Conservation (phyloP, 768 basidiomycete genomes). For the Podaxis sp. region DNA sequence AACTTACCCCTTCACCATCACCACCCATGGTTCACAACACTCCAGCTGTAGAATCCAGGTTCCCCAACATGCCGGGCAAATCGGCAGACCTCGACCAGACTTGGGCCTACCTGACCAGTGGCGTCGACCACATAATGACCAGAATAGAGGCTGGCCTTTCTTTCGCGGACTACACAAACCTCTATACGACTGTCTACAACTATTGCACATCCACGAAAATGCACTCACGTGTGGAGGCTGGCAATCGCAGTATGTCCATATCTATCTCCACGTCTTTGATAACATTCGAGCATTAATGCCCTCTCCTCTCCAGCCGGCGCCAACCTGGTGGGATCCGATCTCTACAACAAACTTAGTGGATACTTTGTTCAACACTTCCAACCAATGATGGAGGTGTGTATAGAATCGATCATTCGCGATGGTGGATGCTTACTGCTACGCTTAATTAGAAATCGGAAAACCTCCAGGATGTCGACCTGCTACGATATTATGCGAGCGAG, state of each 20-base stretch:
- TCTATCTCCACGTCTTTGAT: constrained; percentile 35
- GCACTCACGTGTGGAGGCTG: constrained; percentile 53
- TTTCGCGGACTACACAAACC: constrained; percentile 66
- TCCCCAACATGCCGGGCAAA: constrained; percentile 57
- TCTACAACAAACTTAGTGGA: constrained; percentile 89
- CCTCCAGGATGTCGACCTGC: constrained; percentile 84
- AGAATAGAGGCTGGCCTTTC: constrained; percentile 82
- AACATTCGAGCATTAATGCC: constrained; percentile 26
- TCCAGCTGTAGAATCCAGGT: constrained; percentile 28
- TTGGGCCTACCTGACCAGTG: constrained; percentile 80
- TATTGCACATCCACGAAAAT: constrained; percentile 93
- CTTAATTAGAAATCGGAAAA: constrained; percentile 67
- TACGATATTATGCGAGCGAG: constrained; percentile 89
- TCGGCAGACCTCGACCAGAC: constrained; percentile 81
- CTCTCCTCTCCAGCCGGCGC: constrained; percentile 65
- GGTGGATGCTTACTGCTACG: constrained; percentile 17
- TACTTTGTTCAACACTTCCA: constrained; percentile 89
- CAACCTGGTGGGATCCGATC: constrained; percentile 95
- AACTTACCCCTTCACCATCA: constrained; percentile 23
- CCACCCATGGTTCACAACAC: constrained; percentile 30
- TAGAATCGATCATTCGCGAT: background rate
- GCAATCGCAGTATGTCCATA: constrained; percentile 62
- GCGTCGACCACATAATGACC: constrained; percentile 92
- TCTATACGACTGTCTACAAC: constrained; percentile 94
- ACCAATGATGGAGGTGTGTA: constrained; percentile 51